These are phyloP conservation scores for Phytophthora pluvialis DNA, from an alignment of 352 stramenopile genomes.

Conservation along the genomic window DNA sequence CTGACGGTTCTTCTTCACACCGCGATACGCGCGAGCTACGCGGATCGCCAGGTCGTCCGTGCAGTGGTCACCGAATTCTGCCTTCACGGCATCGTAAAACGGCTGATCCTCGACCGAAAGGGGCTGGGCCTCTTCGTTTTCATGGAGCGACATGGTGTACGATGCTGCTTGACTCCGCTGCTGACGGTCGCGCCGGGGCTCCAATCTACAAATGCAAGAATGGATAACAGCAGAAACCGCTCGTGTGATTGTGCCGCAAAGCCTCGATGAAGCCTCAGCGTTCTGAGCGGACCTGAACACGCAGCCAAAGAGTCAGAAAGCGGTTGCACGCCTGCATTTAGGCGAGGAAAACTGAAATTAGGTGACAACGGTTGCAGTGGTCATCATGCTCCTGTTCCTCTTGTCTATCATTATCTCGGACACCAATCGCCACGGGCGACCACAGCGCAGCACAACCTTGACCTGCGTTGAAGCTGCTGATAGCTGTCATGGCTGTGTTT, in stretches of 20 bases:
- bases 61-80: constrained; percentile 55
- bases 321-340: constrained; percentile 26
- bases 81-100: constrained; percentile 65
- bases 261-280: constrained; percentile 22
- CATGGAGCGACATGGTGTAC: constrained; percentile 40
- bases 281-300: constrained; percentile 25
- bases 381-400: constrained; percentile 18
- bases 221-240: constrained; percentile 8
- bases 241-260: constrained; percentile 32
- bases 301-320: constrained; percentile 29
- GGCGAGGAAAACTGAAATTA: constrained; percentile 25
- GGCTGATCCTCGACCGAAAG: constrained; percentile 58
- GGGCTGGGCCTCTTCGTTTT: constrained; percentile 54
- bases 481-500: neutral
- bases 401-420: constrained; percentile 45
- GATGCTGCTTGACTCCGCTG: constrained; percentile 1
- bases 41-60: constrained; percentile 73
- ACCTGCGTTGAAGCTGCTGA: constrained; percentile 2
- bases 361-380: constrained; percentile 4
- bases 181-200: constrained; percentile 1
- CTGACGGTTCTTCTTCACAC: constrained; percentile 74
- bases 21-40: constrained; percentile 61
- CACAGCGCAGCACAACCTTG: too few relatives aligned
- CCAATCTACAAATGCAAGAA: constrained; percentile 27
- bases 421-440: constrained; percentile 5